Conservation (phyloP, 495 filamentous ascomycete genomes). For the Filosporella fistucella region DNA sequence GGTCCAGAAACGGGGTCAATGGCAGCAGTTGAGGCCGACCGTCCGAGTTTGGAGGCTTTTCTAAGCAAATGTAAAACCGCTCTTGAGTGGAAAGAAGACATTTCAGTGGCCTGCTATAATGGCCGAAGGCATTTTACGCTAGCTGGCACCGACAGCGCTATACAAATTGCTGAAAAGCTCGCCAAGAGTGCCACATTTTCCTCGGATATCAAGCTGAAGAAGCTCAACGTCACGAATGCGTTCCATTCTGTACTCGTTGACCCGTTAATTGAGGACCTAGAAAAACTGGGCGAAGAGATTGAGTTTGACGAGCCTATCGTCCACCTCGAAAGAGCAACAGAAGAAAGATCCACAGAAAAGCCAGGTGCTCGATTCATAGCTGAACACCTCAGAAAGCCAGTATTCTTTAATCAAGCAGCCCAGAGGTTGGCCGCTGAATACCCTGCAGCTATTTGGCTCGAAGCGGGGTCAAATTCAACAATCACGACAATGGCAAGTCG, state of each 20-base stretch:
- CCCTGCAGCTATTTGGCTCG: not conserved
- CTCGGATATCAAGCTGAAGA: not conserved
- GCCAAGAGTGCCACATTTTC: not conserved
- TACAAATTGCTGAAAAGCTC: not conserved
- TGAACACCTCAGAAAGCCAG: not conserved
- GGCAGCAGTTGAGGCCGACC: conserved; percentile 24
- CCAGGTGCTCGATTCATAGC: not conserved
- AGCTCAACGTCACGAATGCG: not conserved
- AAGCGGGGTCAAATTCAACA: not conserved
- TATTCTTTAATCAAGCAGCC: not conserved
- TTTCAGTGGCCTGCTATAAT: not conserved
- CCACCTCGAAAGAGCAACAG: not conserved
- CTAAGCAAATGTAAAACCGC: not conserved
- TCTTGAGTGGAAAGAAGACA: not conserved
- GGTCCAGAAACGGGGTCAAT: conserved; percentile 44
- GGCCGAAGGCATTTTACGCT: not conserved
- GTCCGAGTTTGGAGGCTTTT: not conserved
- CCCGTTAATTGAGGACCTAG: not conserved
- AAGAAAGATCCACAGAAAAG: not conserved
- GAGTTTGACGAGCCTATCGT: not conserved
- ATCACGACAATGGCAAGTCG: not conserved
- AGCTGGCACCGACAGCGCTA: not conserved
- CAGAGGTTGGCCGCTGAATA: not conserved
- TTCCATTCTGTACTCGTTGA: not conserved
- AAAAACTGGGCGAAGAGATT: not conserved